Evolutionary conservation across 2,329 filamentous ascomycete species (phyloP), one percentile per base, ranked within the genome.

Genomic region (Zymoseptoria passerinii): DNA sequence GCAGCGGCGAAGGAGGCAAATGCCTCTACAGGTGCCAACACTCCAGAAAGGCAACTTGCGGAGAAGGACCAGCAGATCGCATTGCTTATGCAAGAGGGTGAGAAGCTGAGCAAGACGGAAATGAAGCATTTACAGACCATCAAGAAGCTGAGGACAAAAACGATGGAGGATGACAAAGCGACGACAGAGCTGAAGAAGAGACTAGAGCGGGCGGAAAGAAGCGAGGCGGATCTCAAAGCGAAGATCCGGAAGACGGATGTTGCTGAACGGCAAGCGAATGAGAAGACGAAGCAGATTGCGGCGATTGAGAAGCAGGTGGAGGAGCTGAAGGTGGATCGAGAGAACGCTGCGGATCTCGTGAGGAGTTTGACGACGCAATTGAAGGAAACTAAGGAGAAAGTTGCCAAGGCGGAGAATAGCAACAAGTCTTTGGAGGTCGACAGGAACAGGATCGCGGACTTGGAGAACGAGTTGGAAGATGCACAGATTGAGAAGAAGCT

Each of bases 1-100:
- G 87, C 92, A 29, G 80, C 86, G 0, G 90, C 94, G 1, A 87
- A 86, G 68, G 83, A 84, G 64, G 81, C 85, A 6, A 85, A 83
- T 2, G 76, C 80, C n/a, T 76, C 80, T 23, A 84, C 87, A 0
- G 76, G 82, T 1, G 70, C 82, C 0, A 87, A 87, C 5, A 89
- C 85, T 57, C 58, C 79, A 1, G 89, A 95, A 64, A 89, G 87
- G 71, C 91, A 89, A 69, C 73, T 97, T 13, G 88, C 90, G 1
- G 91, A 95, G 68, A 95, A 91, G 70, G 92, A 97, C 67, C 86
- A 92, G 66, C 89, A 89, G 71, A 95, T 97, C 67, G 90, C 92
- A 2, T 77, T 92, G 52, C 77, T 99, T 10, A 88, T 99, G 80
- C 87, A 95, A 66, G 94, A 99, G 76, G 94, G 95, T 0, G 89